Conservation (phyloP, 352 stramenopile species). For the Pythium periplocum region DNA sequence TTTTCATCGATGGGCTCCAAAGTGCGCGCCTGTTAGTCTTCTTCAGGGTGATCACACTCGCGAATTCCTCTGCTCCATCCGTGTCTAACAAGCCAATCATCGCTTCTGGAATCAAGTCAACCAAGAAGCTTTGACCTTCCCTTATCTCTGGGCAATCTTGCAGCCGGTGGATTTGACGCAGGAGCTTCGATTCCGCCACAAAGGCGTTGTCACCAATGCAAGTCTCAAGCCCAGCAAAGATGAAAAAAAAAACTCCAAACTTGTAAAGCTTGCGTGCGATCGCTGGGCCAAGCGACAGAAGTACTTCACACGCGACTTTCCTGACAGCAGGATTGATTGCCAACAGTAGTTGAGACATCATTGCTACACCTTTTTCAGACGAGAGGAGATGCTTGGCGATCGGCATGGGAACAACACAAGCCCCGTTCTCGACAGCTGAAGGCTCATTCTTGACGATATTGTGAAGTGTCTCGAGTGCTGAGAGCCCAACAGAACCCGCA, state of each 20-base stretch:
- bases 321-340: constrained; percentile 46
- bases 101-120: constrained; percentile 67
- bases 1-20: constrained; percentile 65
- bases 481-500: constrained; percentile 28
- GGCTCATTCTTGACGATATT: constrained; percentile 64
- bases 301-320: constrained; percentile 55
- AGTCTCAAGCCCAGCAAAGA: constrained; percentile 35
- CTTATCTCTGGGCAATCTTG: constrained; percentile 44
- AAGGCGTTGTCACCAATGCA: constrained; percentile 25
- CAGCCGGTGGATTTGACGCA: constrained; percentile 60
- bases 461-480: constrained; percentile 48
- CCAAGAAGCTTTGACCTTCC: constrained; percentile 53
- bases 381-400: constrained; percentile 55
- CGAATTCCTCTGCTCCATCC: constrained; percentile 56
- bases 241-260: constrained; percentile 71
- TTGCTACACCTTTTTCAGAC: constrained; percentile 32
- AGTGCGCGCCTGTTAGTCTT: constrained; percentile 59
- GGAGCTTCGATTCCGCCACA: constrained; percentile 48
- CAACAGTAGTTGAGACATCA: constrained; percentile 63
- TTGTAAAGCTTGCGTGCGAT: constrained; percentile 48
- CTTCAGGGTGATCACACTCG: constrained; percentile 52
- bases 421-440: constrained; percentile 13
- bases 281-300: constrained; percentile 41
- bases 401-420: constrained; percentile 47
- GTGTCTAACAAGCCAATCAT: constrained; percentile 65